Conservation (phyloP, 345 rosid species). For the Noccaea bulbosa region DNA sequence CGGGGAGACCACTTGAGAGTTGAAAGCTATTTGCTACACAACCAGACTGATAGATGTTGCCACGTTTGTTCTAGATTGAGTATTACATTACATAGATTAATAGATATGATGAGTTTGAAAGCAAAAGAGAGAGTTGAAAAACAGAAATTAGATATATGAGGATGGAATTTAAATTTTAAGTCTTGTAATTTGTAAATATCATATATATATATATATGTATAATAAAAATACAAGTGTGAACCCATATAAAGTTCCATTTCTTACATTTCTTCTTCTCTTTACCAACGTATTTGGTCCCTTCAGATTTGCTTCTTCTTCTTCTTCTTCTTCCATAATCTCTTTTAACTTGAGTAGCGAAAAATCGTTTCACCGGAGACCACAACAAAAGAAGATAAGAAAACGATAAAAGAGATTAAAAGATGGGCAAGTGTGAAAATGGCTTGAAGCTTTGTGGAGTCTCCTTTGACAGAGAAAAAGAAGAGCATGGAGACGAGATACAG, state of each 20-base stretch:
- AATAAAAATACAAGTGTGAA: neutral
- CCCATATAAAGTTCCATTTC: neutral
- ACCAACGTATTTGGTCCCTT: too few species aligned
- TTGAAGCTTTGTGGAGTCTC: slow-evolving; percentile 60
- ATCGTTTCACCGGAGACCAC: too few species aligned
- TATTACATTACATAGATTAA: neutral
- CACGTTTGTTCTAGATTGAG: slow-evolving; percentile 33
- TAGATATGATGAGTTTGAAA: slow-evolving; percentile 7
- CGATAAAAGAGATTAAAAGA: too few species aligned
- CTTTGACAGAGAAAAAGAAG: slow-evolving; percentile 83
- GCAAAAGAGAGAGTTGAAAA: neutral
- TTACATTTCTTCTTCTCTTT: neutral
- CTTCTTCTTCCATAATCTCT: too few species aligned
- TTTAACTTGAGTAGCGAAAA: too few species aligned
- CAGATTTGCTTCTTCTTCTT: too few species aligned
- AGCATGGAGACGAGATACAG: slow-evolving; percentile 87
- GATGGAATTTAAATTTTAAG: slow-evolving; percentile 4
- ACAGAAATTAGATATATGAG: slow-evolving; percentile 21
- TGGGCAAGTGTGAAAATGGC: too few species aligned
- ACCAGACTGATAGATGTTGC: slow-evolving; percentile 21
- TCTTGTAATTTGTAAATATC: slow-evolving; percentile 35
- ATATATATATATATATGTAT: slow-evolving; percentile 30
- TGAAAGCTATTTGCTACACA: slow-evolving; percentile 21
- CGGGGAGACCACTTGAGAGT: slow-evolving; percentile 31
- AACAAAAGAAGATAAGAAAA: too few species aligned